phyloP scores from a whole-genome alignment of 129 eudicot genomes.

The Artemisia annua region DNA sequence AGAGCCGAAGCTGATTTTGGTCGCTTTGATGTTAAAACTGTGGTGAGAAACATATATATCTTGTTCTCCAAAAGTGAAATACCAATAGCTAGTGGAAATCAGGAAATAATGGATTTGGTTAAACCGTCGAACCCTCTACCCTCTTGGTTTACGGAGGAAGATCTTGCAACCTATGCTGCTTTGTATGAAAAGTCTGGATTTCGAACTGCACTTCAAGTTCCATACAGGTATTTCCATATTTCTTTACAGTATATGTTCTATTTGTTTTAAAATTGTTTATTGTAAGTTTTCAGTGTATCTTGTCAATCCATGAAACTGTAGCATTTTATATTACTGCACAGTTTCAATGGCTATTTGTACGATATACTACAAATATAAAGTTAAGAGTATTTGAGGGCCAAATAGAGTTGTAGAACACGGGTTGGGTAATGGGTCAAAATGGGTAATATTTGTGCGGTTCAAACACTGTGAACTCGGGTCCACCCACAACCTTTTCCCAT shows the following conservation, averaged over 20 bases:
- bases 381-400: no score
- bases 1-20: conserved; percentile 33
- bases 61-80: conserved; percentile 26
- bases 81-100: conserved; percentile 17
- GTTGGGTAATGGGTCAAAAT: no score
- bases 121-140: conserved; percentile 16
- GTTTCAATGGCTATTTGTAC: no score
- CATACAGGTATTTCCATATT: conserved; percentile 13
- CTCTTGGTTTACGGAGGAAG: conserved; percentile 21
- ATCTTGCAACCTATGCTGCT: conserved; percentile 15
- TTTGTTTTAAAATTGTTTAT: background rate
- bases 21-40: conserved; percentile 22
- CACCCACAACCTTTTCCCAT: no score
- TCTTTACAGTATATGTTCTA: background rate
- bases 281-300: background rate
- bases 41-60: conserved; percentile 27
- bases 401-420: no score
- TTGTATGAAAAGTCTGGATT: conserved; percentile 25
- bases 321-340: no score
- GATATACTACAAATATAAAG: no score
- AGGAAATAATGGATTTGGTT: conserved; percentile 26
- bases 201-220: conserved; percentile 29
- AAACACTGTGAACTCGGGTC: no score
- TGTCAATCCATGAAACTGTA: background rate
- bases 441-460: no score